Evolutionary conservation across 371 early-diverging fungal genomes (phyloP), one percentile per base, ranked within the genome.

Genomic region (Coemansia sp.): DNA sequence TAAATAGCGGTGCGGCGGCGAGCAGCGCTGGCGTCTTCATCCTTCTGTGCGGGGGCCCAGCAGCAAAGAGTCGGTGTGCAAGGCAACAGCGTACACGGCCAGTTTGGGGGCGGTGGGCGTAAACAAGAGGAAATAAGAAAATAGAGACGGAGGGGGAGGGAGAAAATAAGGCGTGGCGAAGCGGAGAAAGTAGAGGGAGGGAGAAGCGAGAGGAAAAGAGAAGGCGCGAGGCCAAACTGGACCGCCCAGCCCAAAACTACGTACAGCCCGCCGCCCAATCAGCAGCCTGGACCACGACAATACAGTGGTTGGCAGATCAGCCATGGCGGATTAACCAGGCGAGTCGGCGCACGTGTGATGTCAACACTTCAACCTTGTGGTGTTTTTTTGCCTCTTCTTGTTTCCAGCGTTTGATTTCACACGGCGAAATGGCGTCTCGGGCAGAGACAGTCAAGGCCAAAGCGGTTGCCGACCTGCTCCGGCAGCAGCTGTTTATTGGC

Each of bases 401-500:
- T 26, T 26, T 26, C 26, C 26, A 26, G 26, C 26, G 26, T 26
- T 26, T 26, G 26, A 26, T 26, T 26, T 26, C 26, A 26, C 26
- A 26, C 26, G 26, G 26, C 26, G 45, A 45, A 45, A 68, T 68
- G 68, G 56, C 64, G 35, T 67, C 73, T 16, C 67, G 57, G 47
- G 16, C 64, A 10, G 73, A 72, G 55, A 69, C 68, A 14, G 76
- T 66, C 39, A 76, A 67, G 61, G 68, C 63, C 43, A 74, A 66
- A 55, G 70, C 67, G 8, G 57, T 76, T 41, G 77, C 77, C 11
- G 69, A 74, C 54, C 57, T 39, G 56, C 55, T 77, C 1, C 77
- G 77, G 14, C 61, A 56, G 43, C 63, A 70, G 47, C 16, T 76
- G n/a, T 77, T 77, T 47, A 75, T 77, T 10, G 77, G 76, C 56